Evolutionary conservation across 2,329 filamentous ascomycete species (phyloP).

Genomic region (Verticillium klebahnii): DNA sequence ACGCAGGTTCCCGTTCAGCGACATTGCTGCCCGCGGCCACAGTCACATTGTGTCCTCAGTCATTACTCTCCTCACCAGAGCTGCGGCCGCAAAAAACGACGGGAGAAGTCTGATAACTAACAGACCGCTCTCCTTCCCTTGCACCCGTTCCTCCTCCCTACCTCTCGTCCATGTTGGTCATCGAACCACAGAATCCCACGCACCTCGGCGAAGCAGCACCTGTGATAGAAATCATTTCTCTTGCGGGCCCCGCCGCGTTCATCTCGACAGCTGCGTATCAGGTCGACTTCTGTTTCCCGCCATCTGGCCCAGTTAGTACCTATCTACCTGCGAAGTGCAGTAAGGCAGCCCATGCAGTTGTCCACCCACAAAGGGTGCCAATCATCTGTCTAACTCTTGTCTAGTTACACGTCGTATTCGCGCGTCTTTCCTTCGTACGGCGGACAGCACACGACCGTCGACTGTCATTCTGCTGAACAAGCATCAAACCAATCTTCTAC

Average conservation of each 20-base stretch:
- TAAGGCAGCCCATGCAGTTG: neutral
- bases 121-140: neutral
- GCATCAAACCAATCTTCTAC: neutral
- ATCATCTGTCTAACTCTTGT: constrained; percentile 3
- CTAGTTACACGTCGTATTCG: constrained; percentile 11
- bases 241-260: neutral
- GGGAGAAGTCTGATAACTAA: neutral
- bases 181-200: neutral
- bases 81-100: neutral
- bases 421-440: neutral
- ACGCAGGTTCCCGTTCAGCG: neutral
- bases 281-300: neutral
- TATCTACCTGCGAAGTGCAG: neutral
- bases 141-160: neutral
- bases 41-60: neutral
- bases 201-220: constrained; percentile 3
- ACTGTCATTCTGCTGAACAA: neutral
- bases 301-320: neutral
- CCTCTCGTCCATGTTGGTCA: neutral
- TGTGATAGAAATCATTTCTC: neutral
- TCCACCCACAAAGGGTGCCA: neutral
- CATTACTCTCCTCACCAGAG: neutral
- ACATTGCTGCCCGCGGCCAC: neutral
- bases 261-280: constrained; percentile 1
- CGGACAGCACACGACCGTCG: neutral